Evolutionary conservation across 257 asterid species (phyloP).

Genomic region (Solanum pinnatisectum): DNA sequence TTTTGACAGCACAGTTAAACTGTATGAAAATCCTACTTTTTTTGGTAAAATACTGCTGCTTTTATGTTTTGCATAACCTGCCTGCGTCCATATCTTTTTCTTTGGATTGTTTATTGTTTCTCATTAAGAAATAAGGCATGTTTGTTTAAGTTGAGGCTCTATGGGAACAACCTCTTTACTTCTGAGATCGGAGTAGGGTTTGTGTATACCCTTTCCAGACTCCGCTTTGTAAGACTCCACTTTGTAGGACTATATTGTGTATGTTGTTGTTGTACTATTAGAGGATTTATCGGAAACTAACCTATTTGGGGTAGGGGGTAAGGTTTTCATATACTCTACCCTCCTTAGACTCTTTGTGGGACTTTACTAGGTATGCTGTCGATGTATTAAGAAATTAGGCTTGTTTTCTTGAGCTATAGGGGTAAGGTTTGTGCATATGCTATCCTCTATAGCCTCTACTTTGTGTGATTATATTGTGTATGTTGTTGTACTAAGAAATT

Average conservation of each 20-base stretch:
- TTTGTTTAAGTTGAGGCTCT: background rate
- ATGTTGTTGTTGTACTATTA: background rate
- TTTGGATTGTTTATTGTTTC: background rate
- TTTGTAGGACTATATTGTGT: no score
- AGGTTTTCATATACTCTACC: background rate
- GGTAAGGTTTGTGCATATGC: background rate
- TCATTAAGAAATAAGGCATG: background rate
- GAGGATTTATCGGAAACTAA: background rate
- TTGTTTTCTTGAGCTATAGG: background rate
- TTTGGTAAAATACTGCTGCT: background rate
- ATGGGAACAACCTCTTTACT: no score
- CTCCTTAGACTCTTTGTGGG: background rate
- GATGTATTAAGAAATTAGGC: background rate
- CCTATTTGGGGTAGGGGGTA: background rate
- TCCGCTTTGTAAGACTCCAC: no score
- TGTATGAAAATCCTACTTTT: background rate
- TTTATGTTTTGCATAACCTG: background rate
- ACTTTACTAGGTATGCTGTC: background rate
- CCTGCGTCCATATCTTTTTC: background rate
- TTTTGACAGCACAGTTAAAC: background rate
- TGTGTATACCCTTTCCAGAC: accelerated
- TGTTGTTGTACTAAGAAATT: background rate
- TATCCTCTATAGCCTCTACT: no score
- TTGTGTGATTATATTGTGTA: no score
- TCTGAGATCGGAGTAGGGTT: no score